A percentile compares a stretch with the other conserved stretches of the same genome.
phyloP scores from a whole-genome alignment of 768 basidiomycete species.

The Crassisporium funariophilum region DNA sequence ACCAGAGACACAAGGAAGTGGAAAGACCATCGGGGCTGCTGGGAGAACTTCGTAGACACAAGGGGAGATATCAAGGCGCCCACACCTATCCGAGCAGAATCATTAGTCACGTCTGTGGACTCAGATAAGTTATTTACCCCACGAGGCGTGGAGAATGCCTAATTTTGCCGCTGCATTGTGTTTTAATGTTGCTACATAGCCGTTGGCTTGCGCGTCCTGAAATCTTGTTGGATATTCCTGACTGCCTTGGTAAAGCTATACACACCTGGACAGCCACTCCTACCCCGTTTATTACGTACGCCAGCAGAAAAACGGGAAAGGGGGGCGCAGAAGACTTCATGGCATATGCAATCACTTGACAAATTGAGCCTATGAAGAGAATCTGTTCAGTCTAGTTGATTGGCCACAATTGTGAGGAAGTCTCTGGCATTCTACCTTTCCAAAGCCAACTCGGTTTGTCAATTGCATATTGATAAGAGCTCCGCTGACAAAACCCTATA shows the following conservation, averaged over 20 bases:
- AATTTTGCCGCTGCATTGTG: constrained; percentile 64
- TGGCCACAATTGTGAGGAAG: not conserved
- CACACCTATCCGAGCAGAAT: constrained; percentile 43
- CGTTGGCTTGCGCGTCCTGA: constrained; percentile 76
- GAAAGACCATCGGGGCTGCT: constrained; percentile 68
- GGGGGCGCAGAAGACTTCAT: constrained; percentile 59
- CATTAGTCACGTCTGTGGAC: not conserved
- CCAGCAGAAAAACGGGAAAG: constrained; percentile 62
- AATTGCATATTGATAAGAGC: constrained; percentile 42
- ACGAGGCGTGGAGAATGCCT: constrained; percentile 50
- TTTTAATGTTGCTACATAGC: constrained; percentile 62
- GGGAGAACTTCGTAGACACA: constrained; percentile 79
- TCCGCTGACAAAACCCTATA: constrained; percentile 44
- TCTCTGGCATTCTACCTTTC: constrained; percentile 37
- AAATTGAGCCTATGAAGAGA: constrained; percentile 49
- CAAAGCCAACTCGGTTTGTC: constrained; percentile 42
- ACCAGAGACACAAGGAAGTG: constrained; percentile 75
- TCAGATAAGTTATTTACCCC: constrained; percentile 44
- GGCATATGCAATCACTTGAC: constrained; percentile 54
- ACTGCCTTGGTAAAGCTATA: not conserved
- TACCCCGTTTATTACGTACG: constrained; percentile 44
- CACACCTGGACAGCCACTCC: constrained; percentile 49
- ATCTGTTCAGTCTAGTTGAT: not conserved
- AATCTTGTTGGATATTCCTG: not conserved
- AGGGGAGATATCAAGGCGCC: constrained; percentile 74